Conservation (phyloP, 1,139 yeast species). For the Protomyces gravidus region DNA sequence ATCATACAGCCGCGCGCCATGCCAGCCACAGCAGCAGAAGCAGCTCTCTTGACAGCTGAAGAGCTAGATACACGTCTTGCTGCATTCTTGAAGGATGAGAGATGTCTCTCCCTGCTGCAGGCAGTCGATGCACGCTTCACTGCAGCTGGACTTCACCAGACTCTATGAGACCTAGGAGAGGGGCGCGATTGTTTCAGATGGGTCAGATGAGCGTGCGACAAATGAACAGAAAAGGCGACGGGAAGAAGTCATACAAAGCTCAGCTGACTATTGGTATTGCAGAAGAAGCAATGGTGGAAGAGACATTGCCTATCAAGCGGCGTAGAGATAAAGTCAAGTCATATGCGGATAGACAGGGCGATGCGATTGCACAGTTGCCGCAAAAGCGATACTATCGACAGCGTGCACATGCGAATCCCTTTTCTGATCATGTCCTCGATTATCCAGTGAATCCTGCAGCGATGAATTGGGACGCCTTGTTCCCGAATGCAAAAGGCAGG, state of each 20-base stretch:
- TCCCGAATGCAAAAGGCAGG: constrained; percentile 52
- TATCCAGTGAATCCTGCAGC: constrained; percentile 74
- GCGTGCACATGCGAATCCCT: constrained; percentile 96
- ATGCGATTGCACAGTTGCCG: constrained; percentile 20
- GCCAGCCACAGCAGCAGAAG: neutral
- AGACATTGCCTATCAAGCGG: neutral
- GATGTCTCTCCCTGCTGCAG: constrained; percentile 8
- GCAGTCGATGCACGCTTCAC: constrained; percentile 10
- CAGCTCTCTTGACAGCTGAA: neutral
- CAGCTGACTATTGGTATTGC: too few species aligned
- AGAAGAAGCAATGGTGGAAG: neutral
- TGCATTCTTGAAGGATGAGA: constrained; percentile 9
- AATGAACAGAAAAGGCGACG: too few species aligned
- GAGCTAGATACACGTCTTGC: constrained; percentile 8
- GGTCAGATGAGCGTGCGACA: neutral
- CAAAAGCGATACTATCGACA: constrained; percentile 87
- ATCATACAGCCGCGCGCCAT: neutral
- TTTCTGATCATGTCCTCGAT: constrained; percentile 87
- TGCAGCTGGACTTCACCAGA: constrained; percentile 8
- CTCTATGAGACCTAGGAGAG: too few species aligned
- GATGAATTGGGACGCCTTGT: constrained; percentile 82
- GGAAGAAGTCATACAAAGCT: too few species aligned
- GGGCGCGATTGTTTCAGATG: neutral
- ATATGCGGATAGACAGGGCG: constrained; percentile 12
- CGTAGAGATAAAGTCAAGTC: constrained; percentile 19